These are phyloP conservation scores for Barnettozyma salicaria DNA, from an alignment of 805 yeast species.

Conservation along the genomic window DNA sequence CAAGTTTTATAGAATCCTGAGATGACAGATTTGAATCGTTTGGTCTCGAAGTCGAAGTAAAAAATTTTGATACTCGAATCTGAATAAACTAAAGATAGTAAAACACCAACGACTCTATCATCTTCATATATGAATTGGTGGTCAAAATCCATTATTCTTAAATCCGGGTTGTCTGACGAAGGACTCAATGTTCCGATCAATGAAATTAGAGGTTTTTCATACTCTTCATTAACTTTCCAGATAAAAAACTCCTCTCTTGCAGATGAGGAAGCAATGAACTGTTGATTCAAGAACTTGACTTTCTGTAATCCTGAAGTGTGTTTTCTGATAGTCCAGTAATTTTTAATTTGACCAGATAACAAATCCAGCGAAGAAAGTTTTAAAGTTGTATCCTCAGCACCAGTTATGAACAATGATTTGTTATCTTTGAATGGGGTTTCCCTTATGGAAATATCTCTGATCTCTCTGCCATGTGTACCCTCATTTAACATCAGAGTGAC, in stretches of 20 bases:
- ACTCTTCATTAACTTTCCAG: constrained; percentile 55
- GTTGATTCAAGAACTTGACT: constrained; percentile 51
- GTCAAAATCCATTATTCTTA: constrained; percentile 85
- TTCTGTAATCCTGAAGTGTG: constrained; percentile 89
- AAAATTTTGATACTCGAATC: constrained; percentile 73
- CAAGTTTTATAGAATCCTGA: constrained; percentile 60
- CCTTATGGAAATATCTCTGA: constrained; percentile 65
- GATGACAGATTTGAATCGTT: constrained; percentile 38
- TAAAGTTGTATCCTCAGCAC: constrained; percentile 84
- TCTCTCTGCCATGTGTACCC: constrained; percentile 91
- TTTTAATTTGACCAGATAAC: constrained; percentile 37
- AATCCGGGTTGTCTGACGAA: constrained; percentile 60
- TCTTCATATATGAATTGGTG: constrained; percentile 33
- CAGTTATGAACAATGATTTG: constrained; percentile 54
- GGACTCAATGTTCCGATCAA: constrained; percentile 52
- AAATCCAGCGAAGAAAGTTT: constrained; percentile 40
- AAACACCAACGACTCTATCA: constrained; percentile 35
- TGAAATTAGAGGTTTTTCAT: constrained; percentile 38
- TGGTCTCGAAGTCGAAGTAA: constrained; percentile 37
- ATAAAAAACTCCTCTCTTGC: constrained; percentile 85
- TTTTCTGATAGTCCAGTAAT: constrained; percentile 58
- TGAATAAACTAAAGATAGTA: constrained; percentile 72
- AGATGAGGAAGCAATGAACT: constrained; percentile 50
- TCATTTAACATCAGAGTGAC: constrained; percentile 35
- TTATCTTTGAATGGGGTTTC: constrained; percentile 22